phyloP scores from a whole-genome alignment of 495 filamentous ascomycete genomes.

The Talaromyces ruber region DNA sequence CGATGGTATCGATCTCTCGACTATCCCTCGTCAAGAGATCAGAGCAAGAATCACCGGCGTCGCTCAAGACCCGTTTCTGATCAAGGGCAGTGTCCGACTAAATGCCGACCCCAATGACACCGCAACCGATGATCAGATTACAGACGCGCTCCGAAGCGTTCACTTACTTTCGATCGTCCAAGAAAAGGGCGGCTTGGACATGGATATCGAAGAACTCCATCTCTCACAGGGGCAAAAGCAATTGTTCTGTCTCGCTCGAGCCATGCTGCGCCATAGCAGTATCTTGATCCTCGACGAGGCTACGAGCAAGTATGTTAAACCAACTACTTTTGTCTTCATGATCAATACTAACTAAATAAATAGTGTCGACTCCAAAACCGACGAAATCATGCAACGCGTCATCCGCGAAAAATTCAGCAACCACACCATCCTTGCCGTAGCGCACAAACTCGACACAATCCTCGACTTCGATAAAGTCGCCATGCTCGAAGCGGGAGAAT shows the following conservation, averaged over 20 bases:
- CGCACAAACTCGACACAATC: constrained; percentile 54
- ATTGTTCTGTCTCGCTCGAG: constrained; percentile 49
- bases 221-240: constrained; percentile 51
- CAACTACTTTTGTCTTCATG: background rate
- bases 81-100: constrained; percentile 28
- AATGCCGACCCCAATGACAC: constrained; percentile 33
- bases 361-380: constrained; percentile 48
- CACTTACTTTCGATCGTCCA: constrained; percentile 27
- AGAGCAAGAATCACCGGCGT: constrained; percentile 41
- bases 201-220: constrained; percentile 26
- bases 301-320: constrained; percentile 26
- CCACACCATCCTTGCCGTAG: constrained; percentile 53
- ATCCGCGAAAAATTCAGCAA: constrained; percentile 48
- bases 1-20: constrained; percentile 39
- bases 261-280: constrained; percentile 34
- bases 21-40: constrained; percentile 36
- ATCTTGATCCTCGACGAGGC: constrained; percentile 37
- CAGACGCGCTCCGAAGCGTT: constrained; percentile 32
- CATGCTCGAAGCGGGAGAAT: constrained; percentile 33
- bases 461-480: constrained; percentile 43
- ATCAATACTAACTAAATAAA: constrained; percentile 13
- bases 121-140: constrained; percentile 23
- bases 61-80: constrained; percentile 52
- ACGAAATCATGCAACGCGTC: constrained; percentile 49
- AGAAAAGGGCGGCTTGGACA: constrained; percentile 33